phyloP scores from a whole-genome alignment of 2,329 filamentous ascomycete genomes.

The Trichoderma sp. region DNA sequence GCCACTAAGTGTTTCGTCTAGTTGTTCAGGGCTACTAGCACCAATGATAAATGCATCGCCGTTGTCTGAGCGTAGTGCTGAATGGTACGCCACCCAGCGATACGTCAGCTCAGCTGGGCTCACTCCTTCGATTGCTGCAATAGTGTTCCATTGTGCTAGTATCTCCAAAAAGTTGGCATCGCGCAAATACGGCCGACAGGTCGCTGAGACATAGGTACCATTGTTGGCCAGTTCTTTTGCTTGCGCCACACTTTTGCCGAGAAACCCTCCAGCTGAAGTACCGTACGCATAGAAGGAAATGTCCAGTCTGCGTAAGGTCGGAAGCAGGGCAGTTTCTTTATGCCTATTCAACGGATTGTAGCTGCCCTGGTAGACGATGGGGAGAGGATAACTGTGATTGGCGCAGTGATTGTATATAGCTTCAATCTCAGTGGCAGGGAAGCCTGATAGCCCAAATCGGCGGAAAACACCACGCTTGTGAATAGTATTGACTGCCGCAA shows the following conservation, averaged over 20 bases:
- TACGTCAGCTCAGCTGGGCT: slow-evolving; percentile 10
- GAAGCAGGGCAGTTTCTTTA: slow-evolving; percentile 20
- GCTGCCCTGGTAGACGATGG: not conserved
- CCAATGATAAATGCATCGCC: not conserved
- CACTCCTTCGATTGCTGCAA: slow-evolving; percentile 20
- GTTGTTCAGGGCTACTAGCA: not conserved
- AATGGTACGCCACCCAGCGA: not conserved
- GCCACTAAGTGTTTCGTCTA: not conserved
- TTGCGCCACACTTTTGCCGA: slow-evolving; percentile 22
- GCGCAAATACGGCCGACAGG: slow-evolving; percentile 21
- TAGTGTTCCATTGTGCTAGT: slow-evolving; percentile 18
- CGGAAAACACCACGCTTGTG: slow-evolving; percentile 20
- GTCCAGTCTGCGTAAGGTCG: slow-evolving; percentile 19
- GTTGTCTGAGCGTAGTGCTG: not conserved
- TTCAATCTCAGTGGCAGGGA: slow-evolving; percentile 19
- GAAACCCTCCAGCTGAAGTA: slow-evolving; percentile 23
- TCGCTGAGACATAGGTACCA: slow-evolving; percentile 4
- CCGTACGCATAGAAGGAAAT: slow-evolving; percentile 25
- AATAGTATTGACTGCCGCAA: slow-evolving; percentile 21
- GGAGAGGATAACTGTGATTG: not conserved
- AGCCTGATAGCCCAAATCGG: slow-evolving; percentile 23
- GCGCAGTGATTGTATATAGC: not conserved
- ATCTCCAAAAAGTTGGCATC: slow-evolving; percentile 16
- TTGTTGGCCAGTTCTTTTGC: slow-evolving; percentile 13
- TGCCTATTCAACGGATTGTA: slow-evolving; percentile 11